Evolutionary conservation across 176 grass and related monocot species (phyloP), one percentile per base, ranked within the genome.

Genomic region (Tillandsia leiboldiana): DNA sequence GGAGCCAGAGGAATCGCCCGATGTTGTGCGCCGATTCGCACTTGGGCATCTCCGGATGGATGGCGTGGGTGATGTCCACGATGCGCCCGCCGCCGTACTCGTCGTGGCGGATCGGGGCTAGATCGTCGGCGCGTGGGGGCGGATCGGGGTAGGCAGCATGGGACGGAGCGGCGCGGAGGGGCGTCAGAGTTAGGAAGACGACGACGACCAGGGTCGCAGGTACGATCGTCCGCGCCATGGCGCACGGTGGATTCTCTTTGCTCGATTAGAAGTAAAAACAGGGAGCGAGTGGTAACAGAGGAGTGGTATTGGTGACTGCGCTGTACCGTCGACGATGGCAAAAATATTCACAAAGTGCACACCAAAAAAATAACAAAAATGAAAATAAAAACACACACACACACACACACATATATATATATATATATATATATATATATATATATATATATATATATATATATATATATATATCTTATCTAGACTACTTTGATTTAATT

Each of bases 11-110:
- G 73, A 91, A 63, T 7, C 74, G 74, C 0, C 91, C 87, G 1
- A 76, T 66, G 33, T 72, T 78, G 26, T 75, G 80, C 18, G 70
- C 72, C 72, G 27, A 68, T 15, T 67, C 66, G 12, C 75, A 83
- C 49, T 61, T 61, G 49, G 91, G 91, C 78, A 86, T 78, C 11
- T 87, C 85, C 8, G 79, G 72, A 8, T 72, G 69, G 83, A 88
- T 88, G 51, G 80, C 85, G 72, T 96, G 91, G 48, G 88, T 96
- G 64, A 91, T 96, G 75, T 96, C 88, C 47, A 96, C 12, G 81
- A 96, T 88, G 62, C 80, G 52, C 49, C 83, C 76, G 47, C 80
- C 78, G 77, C 74, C 87, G 77, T 83, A 66, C 83, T 86, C 87
- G 77, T 80, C 83, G 50, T 29, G 14, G 12, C 64, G 64, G 26